Evolutionary conservation across 108 stramenopile genomes (phyloP).

Genomic region (Mediolabrus comicus): DNA sequence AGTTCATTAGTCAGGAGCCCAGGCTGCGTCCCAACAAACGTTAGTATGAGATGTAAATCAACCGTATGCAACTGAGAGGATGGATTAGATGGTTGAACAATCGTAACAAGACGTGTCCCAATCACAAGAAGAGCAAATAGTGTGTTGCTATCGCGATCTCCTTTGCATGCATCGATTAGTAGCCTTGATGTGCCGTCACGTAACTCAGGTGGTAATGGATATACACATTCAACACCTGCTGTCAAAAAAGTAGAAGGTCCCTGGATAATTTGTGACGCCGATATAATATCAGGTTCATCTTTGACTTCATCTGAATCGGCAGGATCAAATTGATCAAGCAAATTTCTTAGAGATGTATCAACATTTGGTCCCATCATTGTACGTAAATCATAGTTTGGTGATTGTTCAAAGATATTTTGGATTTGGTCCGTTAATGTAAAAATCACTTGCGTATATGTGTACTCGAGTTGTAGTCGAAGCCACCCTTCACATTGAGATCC

Average conservation of each 20-base stretch:
- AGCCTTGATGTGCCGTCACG: slow-evolving; percentile 57
- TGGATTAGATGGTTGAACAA: slow-evolving; percentile 64
- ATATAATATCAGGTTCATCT: neutral
- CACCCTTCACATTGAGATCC: slow-evolving; percentile 46
- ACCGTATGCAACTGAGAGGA: slow-evolving; percentile 65
- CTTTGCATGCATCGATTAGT: slow-evolving; percentile 26
- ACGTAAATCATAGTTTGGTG: slow-evolving; percentile 67
- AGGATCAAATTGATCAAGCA: slow-evolving; percentile 43
- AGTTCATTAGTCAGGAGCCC: slow-evolving; percentile 62
- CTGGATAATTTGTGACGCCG: neutral
- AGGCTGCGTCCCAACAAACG: slow-evolving; percentile 60
- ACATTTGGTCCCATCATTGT: slow-evolving; percentile 53
- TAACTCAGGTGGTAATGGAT: slow-evolving; percentile 63
- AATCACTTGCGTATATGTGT: slow-evolving; percentile 69
- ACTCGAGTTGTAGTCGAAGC: slow-evolving; percentile 69
- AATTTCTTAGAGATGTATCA: slow-evolving; percentile 34
- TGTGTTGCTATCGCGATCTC: slow-evolving; percentile 26
- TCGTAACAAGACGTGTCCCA: slow-evolving; percentile 53
- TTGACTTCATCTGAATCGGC: neutral
- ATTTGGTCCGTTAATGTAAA: slow-evolving; percentile 70
- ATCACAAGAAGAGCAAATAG: slow-evolving; percentile 67
- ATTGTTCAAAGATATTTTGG: slow-evolving; percentile 53
- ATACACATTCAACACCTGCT: slow-evolving; percentile 58
- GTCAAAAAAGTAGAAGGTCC: slow-evolving; percentile 48
- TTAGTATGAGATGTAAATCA: slow-evolving; percentile 68